Evolutionary conservation across 257 asterid species (phyloP), one percentile per base, ranked within the genome.

Genomic region (Haberlea rhodopensis): DNA sequence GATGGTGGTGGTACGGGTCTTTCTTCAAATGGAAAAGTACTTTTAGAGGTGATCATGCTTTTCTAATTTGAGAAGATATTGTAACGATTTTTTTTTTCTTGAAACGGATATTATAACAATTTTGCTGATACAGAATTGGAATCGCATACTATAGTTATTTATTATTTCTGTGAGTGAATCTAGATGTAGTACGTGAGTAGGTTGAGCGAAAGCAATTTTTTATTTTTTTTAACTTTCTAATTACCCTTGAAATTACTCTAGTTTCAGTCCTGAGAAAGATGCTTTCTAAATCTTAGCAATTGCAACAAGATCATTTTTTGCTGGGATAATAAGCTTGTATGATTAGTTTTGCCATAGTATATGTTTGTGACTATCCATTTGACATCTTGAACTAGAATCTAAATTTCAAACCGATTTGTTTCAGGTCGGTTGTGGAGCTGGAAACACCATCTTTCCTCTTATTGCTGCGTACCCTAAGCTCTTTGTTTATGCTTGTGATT

Each of bases 381-480:
- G 19, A n/a, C 11, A 15, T 6, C 19, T 7, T 32, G 34, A 16
- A 53, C 19, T 54, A 31, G 52, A 18, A 10, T 58, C n/a, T 60
- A 26, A 22, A 54, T 2, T 19, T 27, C 65, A 59, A 67, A 19
- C 46, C 10, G 23, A 53, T 68, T 78, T 65, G 55, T 75, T 55
- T 21, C 77, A 89, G 95, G 81, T 87, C 64, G 96, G 95, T 52
- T 87, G 89, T 76, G 96, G 96, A 77, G 82, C 85, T 68, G 96
- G 96, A 71, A 90, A 82, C 78, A 76, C 95, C 20, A 67, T 87
- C 48, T 85, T 82, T 51, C 97, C 97, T 64, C 94, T 87, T 37
- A 59, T 80, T 64, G 79, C 81, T 63, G 78, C 88, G 27, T 85
- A 77, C 73, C 97, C 95, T 0, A 73, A 78, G 16, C 81, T 90